A percentile compares a stretch with the other conserved stretches of the same genome.
Evolutionary conservation across 208 protist species (phyloP).

Genomic region (Leishmania amazonensis): DNA sequence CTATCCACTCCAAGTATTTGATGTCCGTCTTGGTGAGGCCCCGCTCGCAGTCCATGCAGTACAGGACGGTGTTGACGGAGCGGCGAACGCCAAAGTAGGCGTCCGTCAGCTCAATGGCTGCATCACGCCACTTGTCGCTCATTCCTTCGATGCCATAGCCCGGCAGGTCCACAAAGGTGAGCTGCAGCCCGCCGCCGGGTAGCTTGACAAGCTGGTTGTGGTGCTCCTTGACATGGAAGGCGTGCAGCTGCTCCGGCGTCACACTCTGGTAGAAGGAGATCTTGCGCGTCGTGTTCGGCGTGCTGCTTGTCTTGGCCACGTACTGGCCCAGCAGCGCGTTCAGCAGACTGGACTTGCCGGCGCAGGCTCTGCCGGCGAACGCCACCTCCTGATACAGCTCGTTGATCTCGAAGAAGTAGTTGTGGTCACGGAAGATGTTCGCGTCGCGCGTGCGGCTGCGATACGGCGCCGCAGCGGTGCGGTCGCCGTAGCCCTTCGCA

Average conservation of each 20-base stretch:
- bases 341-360: conserved; percentile 89
- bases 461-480: conserved; percentile 14
- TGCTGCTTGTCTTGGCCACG: conserved; percentile 87
- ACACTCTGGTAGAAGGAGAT: conserved; percentile 92
- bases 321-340: conserved; percentile 83
- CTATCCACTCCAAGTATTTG: conserved; percentile 88
- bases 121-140: conserved; percentile 87
- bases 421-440: conserved; percentile 82
- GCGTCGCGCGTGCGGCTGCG: conserved; percentile 45
- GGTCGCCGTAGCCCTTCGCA: not conserved
- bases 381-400: conserved; percentile 92
- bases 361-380: conserved; percentile 78
- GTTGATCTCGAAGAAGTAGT: conserved; percentile 93
- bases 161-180: conserved; percentile 92
- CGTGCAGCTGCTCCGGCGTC: conserved; percentile 73
- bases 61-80: conserved; percentile 91
- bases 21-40: conserved; percentile 88
- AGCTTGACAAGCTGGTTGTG: conserved; percentile 87
- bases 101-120: conserved; percentile 85
- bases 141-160: conserved; percentile 93
- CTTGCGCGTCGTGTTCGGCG: conserved; percentile 81
- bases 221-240: conserved; percentile 64
- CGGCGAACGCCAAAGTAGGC: conserved; percentile 91
- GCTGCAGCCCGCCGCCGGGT: conserved; percentile 80
- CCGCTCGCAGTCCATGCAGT: conserved; percentile 88